A percentile compares a stretch with the other conserved stretches of the same genome.
These are phyloP conservation scores for Nicotiana tomentosiformis DNA, from an alignment of 257 asterid species.

Conservation along the genomic window DNA sequence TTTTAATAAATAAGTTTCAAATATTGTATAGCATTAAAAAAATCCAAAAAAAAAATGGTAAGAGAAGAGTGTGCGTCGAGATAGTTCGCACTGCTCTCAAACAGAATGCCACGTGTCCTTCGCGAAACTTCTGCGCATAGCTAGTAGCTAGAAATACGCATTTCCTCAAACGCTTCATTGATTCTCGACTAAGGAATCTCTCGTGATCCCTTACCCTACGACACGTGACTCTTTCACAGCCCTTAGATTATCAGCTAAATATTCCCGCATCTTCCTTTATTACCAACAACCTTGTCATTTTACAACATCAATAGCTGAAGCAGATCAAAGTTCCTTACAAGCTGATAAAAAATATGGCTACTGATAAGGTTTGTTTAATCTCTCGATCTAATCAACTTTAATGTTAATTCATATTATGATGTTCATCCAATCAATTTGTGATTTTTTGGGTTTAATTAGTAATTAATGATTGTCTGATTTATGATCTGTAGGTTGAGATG, in stretches of 20 bases:
- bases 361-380: background rate
- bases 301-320: background rate
- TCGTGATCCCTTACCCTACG: background rate
- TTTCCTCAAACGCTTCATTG: background rate
- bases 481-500: constrained; percentile 42
- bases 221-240: constrained; percentile 1
- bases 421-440: background rate
- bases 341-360: background rate
- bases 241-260: background rate
- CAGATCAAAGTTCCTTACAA: background rate
- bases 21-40: too few species aligned
- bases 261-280: background rate
- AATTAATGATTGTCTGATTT: background rate
- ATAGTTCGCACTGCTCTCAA: background rate
- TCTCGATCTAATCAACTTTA: background rate
- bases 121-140: background rate
- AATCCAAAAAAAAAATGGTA: too few species aligned
- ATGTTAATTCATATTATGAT: background rate
- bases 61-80: background rate
- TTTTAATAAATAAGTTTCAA: too few species aligned
- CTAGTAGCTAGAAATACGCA: constrained; percentile 1
- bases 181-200: constrained; percentile 1
- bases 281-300: background rate
- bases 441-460: background rate
- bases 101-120: background rate